Evolutionary conservation across 495 filamentous ascomycete genomes (phyloP).

Genomic region (Talaromyces borbonicus): DNA sequence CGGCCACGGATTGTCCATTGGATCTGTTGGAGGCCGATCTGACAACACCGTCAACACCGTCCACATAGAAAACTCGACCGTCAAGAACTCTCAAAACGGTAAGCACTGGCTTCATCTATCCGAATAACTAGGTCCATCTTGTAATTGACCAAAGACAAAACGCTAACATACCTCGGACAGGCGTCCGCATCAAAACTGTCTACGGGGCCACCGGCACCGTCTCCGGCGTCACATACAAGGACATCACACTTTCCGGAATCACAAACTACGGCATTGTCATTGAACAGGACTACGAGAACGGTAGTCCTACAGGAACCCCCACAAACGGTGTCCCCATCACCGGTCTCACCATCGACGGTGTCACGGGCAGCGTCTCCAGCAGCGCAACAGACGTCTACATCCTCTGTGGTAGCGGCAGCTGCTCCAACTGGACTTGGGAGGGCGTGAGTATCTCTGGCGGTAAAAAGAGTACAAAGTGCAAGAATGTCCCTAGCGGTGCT

Average conservation of each 20-base stretch:
- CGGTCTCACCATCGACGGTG: slow-evolving; percentile 39
- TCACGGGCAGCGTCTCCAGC: slow-evolving; percentile 40
- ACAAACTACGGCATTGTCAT: slow-evolving; percentile 55
- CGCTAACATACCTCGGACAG: background rate
- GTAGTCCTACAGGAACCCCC: slow-evolving; percentile 48
- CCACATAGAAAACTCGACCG: slow-evolving; percentile 39
- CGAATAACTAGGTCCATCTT: background rate
- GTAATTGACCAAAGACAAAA: background rate
- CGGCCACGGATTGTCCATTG: slow-evolving; percentile 61
- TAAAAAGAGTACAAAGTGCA: slow-evolving; percentile 29
- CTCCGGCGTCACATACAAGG: slow-evolving; percentile 46
- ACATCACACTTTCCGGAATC: slow-evolving; percentile 49
- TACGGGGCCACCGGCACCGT: slow-evolving; percentile 47
- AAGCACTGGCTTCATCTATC: background rate
- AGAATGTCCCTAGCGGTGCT: slow-evolving; percentile 31
- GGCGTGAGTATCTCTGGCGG: slow-evolving; percentile 39
- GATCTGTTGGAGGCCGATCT: slow-evolving; percentile 53
- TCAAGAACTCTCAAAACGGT: slow-evolving; percentile 47
- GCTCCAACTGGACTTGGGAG: slow-evolving; percentile 40
- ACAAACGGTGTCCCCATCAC: slow-evolving; percentile 55
- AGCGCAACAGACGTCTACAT: slow-evolving; percentile 42
- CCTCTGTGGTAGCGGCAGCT: slow-evolving; percentile 40
- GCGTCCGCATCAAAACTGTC: slow-evolving; percentile 56
- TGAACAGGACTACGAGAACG: slow-evolving; percentile 61
- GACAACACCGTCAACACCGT: slow-evolving; percentile 52